Base-by-base conservation (phyloP, 1,284 basidiomycete genomes). In the Cutaneotrichosporon cutaneum region DNA sequence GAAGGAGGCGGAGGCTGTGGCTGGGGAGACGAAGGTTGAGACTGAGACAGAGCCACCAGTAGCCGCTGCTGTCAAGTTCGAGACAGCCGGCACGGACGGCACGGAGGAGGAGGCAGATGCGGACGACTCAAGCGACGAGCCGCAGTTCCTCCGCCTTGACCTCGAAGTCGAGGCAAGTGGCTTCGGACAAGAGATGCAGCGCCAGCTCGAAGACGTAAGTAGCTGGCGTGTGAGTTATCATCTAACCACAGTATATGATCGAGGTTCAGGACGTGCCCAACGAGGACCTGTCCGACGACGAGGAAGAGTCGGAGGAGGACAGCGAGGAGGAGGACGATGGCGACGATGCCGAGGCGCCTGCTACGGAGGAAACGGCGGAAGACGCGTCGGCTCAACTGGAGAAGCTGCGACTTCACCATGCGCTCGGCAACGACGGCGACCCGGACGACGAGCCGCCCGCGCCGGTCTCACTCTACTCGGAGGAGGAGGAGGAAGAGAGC, bases 91-190 rank as follows among this genome's bases (percentile, higher is more conserved):
- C 6, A n/a, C 30, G 21, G 24, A n/a, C 5, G 21, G 21, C 6
- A n/a, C 30, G 21, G 24, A n/a, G 16, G 33, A 24, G 35, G 52
- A 24, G 11, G 35, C 30, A 14, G 53, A 58, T 35, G 24, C 21
- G 26, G 58, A 50, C 21, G 24, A 18, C 36, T 53, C 13, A 27
- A 27, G 22, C 45, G 33, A 27, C 18, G 32, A 60, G 22, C 54
- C 45, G n/a, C 58, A 58, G 54, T 59, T 65, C 14, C 89, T 93
- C 74, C 83, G 85, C 60, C 81, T 97, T 54, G 94, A 97, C 80
- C 87, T 95, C 27, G 84, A 90, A 63, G 94, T 96, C 11, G 88
- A 90, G 63, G 94, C 94, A 1, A 94, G 91, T 81, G 94, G 94
- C 10, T 96, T 94, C 77, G 87, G 87, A 63, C 85, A 88, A 69